A percentile compares a stretch with the other conserved stretches of the same genome.
These are phyloP conservation scores for Saccharomycopsis amapae DNA, from an alignment of 805 yeast genomes.

Conservation along the genomic window DNA sequence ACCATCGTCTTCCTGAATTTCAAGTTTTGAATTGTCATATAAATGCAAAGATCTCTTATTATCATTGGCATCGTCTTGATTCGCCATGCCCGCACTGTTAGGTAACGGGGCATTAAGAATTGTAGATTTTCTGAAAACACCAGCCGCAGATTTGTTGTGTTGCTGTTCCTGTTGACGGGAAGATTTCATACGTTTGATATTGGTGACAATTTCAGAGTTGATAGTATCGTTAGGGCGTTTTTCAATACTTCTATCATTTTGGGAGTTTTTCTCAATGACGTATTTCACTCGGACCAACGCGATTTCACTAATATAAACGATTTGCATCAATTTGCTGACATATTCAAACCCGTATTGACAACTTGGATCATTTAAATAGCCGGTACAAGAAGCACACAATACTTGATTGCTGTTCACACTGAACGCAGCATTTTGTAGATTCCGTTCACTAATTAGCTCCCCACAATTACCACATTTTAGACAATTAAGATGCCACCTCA, in stretches of 20 bases:
- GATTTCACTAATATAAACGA: slow-evolving; percentile 69
- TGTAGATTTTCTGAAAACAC: slow-evolving; percentile 58
- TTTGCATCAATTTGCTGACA: slow-evolving; percentile 68
- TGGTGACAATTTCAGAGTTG: slow-evolving; percentile 64
- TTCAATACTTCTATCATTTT: neutral
- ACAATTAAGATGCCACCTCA: slow-evolving; percentile 81
- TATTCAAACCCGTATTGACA: slow-evolving; percentile 47
- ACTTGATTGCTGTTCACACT: slow-evolving; percentile 26
- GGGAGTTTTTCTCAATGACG: slow-evolving; percentile 13
- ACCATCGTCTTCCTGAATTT: slow-evolving; percentile 1
- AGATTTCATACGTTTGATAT: slow-evolving; percentile 69
- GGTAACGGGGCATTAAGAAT: slow-evolving; percentile 59
- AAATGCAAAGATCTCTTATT: slow-evolving; percentile 21
- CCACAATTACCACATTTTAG: slow-evolving; percentile 58
- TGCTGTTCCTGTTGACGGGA: slow-evolving; percentile 59
- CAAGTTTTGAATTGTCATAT: neutral
- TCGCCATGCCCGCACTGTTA: slow-evolving; percentile 28
- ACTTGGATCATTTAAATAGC: slow-evolving; percentile 35
- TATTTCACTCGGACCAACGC: slow-evolving; percentile 48
- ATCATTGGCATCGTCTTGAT: slow-evolving; percentile 24
- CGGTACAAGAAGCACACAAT: slow-evolving; percentile 60
- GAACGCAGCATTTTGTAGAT: neutral
- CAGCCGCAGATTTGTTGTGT: slow-evolving; percentile 39
- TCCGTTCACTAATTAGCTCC: slow-evolving; percentile 31
- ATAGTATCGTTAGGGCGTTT: slow-evolving; percentile 28